Evolutionary conservation across 1,139 yeast species (phyloP), one percentile per base, ranked within the genome.

Genomic region (Hyphopichia wangnamkhiaoensis): DNA sequence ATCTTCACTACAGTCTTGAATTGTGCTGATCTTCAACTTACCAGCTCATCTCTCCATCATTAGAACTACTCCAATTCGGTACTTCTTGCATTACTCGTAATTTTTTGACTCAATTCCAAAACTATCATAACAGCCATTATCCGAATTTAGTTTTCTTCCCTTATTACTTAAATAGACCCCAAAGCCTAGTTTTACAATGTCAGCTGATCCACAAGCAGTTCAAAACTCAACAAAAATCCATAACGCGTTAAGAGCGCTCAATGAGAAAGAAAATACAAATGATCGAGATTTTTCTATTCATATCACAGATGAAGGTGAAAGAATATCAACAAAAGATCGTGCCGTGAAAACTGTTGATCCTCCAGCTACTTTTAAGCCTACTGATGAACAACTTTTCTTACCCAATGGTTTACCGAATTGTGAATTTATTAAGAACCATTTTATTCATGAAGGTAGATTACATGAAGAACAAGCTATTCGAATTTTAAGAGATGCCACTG

Each of bases 401-500:
- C 59, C 68, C 12, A 71, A 72, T 45, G 91, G 90, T 0, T 70
- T 80, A 42, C 97, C 98, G 15, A 78, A 88, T 58, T 76, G 83
- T 51, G 79, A 67, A 34, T 87, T 87, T 50, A 65, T 93, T 40
- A 80, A 76, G 48, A 76, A 82, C 28, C 97, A 90, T 64, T 84
- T 91, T 50, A 70, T 74, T 48, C 71, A 77, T 33, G 97, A 93
- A 59, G 98, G 98, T 3, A 73, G 96, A 39, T 68, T 93, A 37
- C 71, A 75, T 14, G 84, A 82, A 49, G 71, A 72, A 10, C 98
- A 93, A 57, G 91, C 90, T 1, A 56, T 83, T 33, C 71, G 71
- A 39, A 90, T 93, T 40, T 60, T 93, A 40, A 59, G 68, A 25
- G 74, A 72, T 58, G 95, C 95, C n/a, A 82, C 91, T 0, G 72